Percentiles rank a stretch among this genome's conserved stretches.
Evolutionary conservation across 2,329 filamentous ascomycete species (phyloP).

Genomic region (Penicillium corylophilum): DNA sequence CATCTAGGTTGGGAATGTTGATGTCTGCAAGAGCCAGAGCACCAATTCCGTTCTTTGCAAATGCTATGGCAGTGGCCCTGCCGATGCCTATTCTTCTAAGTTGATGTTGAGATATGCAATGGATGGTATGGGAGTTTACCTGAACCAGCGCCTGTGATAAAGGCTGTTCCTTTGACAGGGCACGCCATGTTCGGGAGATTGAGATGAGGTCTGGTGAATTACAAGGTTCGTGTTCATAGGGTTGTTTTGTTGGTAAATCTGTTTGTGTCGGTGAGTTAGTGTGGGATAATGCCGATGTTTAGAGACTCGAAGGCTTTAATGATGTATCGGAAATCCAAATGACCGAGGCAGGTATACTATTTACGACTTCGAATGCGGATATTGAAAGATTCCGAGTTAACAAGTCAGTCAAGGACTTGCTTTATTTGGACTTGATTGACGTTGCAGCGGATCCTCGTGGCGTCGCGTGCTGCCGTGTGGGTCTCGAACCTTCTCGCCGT

Average conservation of each 20-base stretch:
- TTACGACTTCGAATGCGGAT: constrained; percentile 7
- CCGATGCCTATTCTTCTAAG: constrained; percentile 50
- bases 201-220: no score
- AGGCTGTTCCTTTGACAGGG: constrained; percentile 26
- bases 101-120: no score
- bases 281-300: no score
- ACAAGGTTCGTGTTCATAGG: no score
- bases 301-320: no score
- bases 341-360: no score
- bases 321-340: no score
- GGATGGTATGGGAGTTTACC: constrained; percentile 11
- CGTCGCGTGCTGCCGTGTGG: constrained; percentile 1
- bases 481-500: constrained; percentile 12
- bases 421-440: neutral
- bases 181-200: constrained; percentile 11
- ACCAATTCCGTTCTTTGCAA: constrained; percentile 50
- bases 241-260: no score
- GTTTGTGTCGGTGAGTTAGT: no score
- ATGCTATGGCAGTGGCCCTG: constrained; percentile 49
- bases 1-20: constrained; percentile 39
- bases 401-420: neutral
- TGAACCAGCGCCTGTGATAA: constrained; percentile 28
- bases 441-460: neutral
- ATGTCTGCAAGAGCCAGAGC: constrained; percentile 54
- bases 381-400: constrained; percentile 1